A percentile compares a stretch with the other conserved stretches of the same genome.
These are phyloP conservation scores for Thalassiosira mediterranea DNA, from an alignment of 352 stramenopile species.

Conservation along the genomic window DNA sequence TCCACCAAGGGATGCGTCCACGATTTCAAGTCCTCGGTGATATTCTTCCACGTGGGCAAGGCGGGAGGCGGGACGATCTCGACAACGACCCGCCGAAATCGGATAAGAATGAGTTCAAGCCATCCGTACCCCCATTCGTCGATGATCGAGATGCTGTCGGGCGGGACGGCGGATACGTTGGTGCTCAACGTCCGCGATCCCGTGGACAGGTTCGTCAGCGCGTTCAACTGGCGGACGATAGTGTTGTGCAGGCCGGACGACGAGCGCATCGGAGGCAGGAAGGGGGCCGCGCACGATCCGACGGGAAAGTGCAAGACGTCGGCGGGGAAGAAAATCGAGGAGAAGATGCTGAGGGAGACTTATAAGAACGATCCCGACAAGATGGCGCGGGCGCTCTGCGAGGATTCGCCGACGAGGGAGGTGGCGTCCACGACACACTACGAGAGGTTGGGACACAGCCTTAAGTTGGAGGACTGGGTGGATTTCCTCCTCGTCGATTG, in stretches of 20 bases:
- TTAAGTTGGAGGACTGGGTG: conserved; percentile 9
- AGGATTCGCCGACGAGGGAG: conserved; percentile 11
- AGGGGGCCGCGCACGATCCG: background rate
- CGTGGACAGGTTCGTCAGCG: conserved; percentile 14
- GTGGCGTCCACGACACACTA: conserved; percentile 2
- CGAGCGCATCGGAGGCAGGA: background rate
- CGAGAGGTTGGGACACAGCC: conserved; percentile 4
- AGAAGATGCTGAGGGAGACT: conserved; percentile 6
- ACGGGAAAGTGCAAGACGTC: background rate
- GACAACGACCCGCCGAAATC: background rate
- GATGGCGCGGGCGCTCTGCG: conserved; percentile 28
- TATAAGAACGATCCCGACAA: conserved; percentile 22
- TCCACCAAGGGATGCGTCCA: background rate
- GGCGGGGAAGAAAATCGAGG: background rate
- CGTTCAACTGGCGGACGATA: conserved; percentile 18
- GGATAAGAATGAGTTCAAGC: background rate
- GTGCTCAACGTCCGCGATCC: conserved; percentile 24
- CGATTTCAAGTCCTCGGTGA: background rate
- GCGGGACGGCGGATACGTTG: conserved; percentile 3
- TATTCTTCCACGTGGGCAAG: conserved; percentile 19
- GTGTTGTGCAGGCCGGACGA: conserved; percentile 12
- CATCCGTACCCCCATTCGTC: conserved; percentile 1
- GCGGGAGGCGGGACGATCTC: conserved; percentile 14
- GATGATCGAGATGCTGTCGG: background rate
- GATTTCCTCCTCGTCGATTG: conserved; percentile 12